Percentiles rank a stretch among this genome's conserved stretches.
Conservation (phyloP, 2,329 filamentous ascomycete species). For the Calonectria crousiana region DNA sequence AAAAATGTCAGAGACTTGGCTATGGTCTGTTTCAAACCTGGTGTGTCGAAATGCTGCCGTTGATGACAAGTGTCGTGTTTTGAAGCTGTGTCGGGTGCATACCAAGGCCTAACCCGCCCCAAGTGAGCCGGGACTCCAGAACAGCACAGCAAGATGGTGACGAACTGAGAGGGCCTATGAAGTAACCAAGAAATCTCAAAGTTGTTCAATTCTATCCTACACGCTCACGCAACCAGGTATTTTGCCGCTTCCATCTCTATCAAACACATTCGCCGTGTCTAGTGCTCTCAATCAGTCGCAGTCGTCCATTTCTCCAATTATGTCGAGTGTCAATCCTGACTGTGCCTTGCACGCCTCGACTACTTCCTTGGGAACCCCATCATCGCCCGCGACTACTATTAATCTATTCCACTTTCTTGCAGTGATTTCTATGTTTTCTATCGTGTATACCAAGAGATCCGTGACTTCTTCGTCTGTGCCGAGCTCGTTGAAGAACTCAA, state of each 20-base stretch:
- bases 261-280: not conserved
- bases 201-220: conserved; percentile 2
- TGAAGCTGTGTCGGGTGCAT: not conserved
- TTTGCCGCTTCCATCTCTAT: not conserved
- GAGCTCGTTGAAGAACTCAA: conserved; percentile 60
- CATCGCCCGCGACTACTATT: conserved; percentile 51
- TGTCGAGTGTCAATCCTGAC: conserved; percentile 47
- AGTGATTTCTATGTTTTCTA: conserved; percentile 53
- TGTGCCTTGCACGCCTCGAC: conserved; percentile 51
- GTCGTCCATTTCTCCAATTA: conserved; percentile 42
- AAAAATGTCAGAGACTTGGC: not conserved
- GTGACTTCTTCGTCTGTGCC: conserved; percentile 61
- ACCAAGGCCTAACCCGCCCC: not conserved
- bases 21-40: not conserved
- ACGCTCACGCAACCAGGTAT: not conserved
- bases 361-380: conserved; percentile 49
- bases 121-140: not conserved
- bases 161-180: not conserved
- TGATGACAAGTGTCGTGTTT: not conserved
- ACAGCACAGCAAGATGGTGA: not conserved
- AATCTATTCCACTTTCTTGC: conserved; percentile 54
- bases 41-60: not conserved
- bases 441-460: conserved; percentile 56
- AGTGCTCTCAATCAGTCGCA: not conserved
- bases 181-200: not conserved